Percentiles rank a stretch among this genome's conserved stretches.
phyloP scores from a whole-genome alignment of 2,329 filamentous ascomycete genomes.

The Pseudogymnoascus sp. region DNA sequence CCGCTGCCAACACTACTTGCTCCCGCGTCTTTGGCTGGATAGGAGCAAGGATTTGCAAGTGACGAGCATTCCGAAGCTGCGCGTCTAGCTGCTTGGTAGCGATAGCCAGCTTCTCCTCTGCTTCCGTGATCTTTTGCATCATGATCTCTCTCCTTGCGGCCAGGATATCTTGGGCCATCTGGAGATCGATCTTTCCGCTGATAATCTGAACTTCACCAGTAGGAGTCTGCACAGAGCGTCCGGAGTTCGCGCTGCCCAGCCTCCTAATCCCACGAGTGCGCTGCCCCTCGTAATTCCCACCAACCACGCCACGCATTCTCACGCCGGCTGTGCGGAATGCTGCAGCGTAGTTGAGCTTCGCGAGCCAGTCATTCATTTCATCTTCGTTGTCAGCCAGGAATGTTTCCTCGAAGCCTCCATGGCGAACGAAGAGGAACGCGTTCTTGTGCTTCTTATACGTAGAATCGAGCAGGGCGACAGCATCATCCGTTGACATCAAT shows the following conservation, averaged over 20 bases:
- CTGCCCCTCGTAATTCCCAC: slow-evolving; percentile 79
- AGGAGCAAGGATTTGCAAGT: slow-evolving; percentile 80
- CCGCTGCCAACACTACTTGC: slow-evolving; percentile 75
- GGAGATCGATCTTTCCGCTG: slow-evolving; percentile 66
- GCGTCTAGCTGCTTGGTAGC: slow-evolving; percentile 73
- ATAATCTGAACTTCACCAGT: slow-evolving; percentile 68
- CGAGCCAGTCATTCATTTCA: slow-evolving; percentile 95
- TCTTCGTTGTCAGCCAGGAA: slow-evolving; percentile 83
- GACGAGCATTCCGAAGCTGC: slow-evolving; percentile 80
- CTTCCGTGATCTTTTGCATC: slow-evolving; percentile 72
- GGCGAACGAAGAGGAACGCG: slow-evolving; percentile 83
- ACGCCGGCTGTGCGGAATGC: slow-evolving; percentile 90
- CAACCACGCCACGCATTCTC: slow-evolving; percentile 79
- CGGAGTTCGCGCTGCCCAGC: slow-evolving; percentile 44
- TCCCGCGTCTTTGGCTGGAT: slow-evolving; percentile 88
- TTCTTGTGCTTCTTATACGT: slow-evolving; percentile 94
- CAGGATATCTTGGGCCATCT: slow-evolving; percentile 81
- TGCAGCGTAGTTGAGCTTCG: slow-evolving; percentile 91
- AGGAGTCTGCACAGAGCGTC: slow-evolving; percentile 58
- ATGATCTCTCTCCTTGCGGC: slow-evolving; percentile 76
- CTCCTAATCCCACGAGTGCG: slow-evolving; percentile 64
- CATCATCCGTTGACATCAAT: slow-evolving; percentile 86
- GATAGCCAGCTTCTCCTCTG: slow-evolving; percentile 67
- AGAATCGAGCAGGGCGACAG: slow-evolving; percentile 78
- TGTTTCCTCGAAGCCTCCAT: slow-evolving; percentile 80